Conservation (phyloP, 1,284 basidiomycete species). For the Trichosporon asahii region DNA sequence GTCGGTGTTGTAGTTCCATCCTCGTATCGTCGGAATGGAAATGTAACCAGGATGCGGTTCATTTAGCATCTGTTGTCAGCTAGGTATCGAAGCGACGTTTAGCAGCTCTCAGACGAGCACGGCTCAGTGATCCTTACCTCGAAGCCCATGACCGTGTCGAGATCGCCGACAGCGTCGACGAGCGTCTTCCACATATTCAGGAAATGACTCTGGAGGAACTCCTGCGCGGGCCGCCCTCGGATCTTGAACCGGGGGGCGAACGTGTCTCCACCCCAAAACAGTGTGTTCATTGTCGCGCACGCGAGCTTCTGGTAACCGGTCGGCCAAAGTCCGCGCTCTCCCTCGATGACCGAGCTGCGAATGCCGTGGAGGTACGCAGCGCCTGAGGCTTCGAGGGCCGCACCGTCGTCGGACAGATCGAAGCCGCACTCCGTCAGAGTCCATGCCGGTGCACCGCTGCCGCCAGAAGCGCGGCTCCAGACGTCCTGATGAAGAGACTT, state of each 20-base stretch:
- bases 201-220: conserved; percentile 78
- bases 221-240: conserved; percentile 64
- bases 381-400: conserved; percentile 69
- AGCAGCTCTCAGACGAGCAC: neutral
- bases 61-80: conserved; percentile 70
- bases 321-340: conserved; percentile 79
- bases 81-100: neutral
- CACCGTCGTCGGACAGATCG: conserved; percentile 57
- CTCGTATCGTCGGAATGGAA: conserved; percentile 72
- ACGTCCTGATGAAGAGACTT: conserved; percentile 81
- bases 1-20: conserved; percentile 88
- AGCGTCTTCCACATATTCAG: conserved; percentile 72
- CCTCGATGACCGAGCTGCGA: conserved; percentile 52
- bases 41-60: conserved; percentile 95
- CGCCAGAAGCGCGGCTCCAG: conserved; percentile 91
- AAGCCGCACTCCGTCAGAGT: conserved; percentile 77
- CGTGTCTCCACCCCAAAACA: conserved; percentile 84
- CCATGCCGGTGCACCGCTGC: conserved; percentile 90
- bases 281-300: conserved; percentile 80
- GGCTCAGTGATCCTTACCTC: conserved; percentile 58
- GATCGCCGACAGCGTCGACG: conserved; percentile 64
- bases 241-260: conserved; percentile 73
- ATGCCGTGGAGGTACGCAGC: conserved; percentile 81
- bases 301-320: conserved; percentile 80
- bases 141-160: conserved; percentile 82